Evolutionary conservation across 768 basidiomycete species (phyloP).

Genomic region (Trametes cubensis): DNA sequence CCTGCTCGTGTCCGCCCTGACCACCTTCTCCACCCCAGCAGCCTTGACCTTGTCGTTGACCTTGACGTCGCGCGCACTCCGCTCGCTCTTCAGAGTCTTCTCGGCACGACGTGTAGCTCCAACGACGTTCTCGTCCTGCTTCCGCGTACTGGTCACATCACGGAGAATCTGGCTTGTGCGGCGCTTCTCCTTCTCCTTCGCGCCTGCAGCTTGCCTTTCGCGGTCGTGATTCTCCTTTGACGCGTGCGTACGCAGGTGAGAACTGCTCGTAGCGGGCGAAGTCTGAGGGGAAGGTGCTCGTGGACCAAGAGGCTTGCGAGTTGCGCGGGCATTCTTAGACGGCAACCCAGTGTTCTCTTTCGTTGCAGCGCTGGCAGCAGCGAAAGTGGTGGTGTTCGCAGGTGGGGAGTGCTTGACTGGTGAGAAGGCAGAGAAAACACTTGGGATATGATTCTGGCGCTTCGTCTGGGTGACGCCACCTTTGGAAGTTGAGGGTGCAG

Average conservation of each 20-base stretch:
- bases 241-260: constrained; percentile 5
- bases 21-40: background rate
- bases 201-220: constrained; percentile 35
- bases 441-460: constrained; percentile 17
- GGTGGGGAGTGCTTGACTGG: constrained; percentile 29
- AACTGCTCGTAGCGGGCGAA: constrained; percentile 16
- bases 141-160: constrained; percentile 21
- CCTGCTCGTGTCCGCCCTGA: constrained; percentile 17
- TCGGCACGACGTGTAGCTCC: background rate
- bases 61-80: constrained; percentile 8
- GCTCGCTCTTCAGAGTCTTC: constrained; percentile 10
- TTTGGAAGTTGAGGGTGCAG: background rate
- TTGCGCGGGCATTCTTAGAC: constrained; percentile 16
- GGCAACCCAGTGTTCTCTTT: constrained; percentile 25
- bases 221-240: constrained; percentile 21
- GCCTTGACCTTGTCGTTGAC: background rate
- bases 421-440: constrained; percentile 27
- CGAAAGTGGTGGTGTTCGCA: background rate
- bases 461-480: constrained; percentile 17
- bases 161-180: constrained; percentile 24
- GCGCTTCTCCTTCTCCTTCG: constrained; percentile 26
- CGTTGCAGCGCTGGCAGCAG: background rate
- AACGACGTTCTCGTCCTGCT: constrained; percentile 18
- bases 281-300: constrained; percentile 29
- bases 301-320: constrained; percentile 33